Evolutionary conservation across 306 rosid species (phyloP), one percentile per base, ranked within the genome.

Genomic region (Lathyrus sativus): DNA sequence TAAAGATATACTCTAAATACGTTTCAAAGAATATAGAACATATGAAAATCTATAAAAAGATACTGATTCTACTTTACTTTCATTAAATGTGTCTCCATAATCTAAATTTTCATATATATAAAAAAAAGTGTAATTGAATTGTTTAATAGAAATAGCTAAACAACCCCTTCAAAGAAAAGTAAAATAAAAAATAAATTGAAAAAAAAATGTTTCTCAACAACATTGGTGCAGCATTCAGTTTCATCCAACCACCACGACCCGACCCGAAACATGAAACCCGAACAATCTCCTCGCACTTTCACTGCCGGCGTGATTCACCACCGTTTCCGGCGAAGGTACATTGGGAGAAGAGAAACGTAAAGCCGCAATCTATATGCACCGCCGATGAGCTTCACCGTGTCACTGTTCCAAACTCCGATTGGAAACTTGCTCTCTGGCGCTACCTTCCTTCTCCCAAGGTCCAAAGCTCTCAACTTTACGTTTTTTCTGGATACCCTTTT

Each of bases 381-480:
- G 96, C 93, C 56, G 91, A 89, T 13, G 96, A 92, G 76, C 89
- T 89, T 65, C 98, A 92, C 76, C 82, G 76, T 19, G 86, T 89
- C 59, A 13, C 85, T 11, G 82, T 89, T 82, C 80, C 95, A 11
- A 73, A 82, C 71, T 84, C 96, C 77, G 87, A 83, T 77, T 92
- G 98, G 96, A 86, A 70, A 41, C 96, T 92, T 71, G 93, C 96
- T 75, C 91, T 89, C 38, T 89, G 98, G 98, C 96, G 98, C 68
- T 92, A 89, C 82, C 85, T 72, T 51, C 93, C 98, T 62, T 85
- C 91, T 69, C 78, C 81, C 1, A 50, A 65, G 95, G 96, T 87
- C n/a, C 3, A 71, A 51, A 50, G 71, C 15, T 62, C 10, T 62
- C 15, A 62, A 53, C 46, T 70, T 54, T 22, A 10, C 10, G 46